phyloP scores from a whole-genome alignment of 108 stramenopile genomes.

The Parietichytrium sp. region DNA sequence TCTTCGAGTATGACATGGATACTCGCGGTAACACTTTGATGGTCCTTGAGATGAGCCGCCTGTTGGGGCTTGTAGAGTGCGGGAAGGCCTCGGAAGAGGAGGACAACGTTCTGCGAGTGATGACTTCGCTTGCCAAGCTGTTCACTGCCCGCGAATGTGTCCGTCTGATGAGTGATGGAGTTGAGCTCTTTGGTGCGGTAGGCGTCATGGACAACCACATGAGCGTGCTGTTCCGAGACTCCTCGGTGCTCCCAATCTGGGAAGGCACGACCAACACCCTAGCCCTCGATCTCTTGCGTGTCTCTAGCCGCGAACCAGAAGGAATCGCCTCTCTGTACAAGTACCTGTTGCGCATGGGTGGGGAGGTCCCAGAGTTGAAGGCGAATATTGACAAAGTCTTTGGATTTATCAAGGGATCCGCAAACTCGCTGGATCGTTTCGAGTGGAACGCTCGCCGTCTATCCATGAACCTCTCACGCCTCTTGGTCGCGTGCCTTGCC shows the following conservation, averaged over 20 bases:
- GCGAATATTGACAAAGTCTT: slow-evolving; percentile 26
- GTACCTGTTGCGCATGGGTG: not conserved
- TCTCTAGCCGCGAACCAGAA: slow-evolving; percentile 13
- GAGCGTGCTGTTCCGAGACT: not conserved
- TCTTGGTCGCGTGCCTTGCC: not conserved
- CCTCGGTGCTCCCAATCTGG: slow-evolving; percentile 17
- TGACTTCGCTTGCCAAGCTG: slow-evolving; percentile 12
- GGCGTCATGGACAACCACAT: slow-evolving; percentile 28
- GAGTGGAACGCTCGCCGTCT: slow-evolving; percentile 35
- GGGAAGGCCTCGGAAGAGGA: not conserved
- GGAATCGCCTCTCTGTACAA: not conserved
- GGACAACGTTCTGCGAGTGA: not conserved
- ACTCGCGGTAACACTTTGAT: not conserved
- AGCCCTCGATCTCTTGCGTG: slow-evolving; percentile 31
- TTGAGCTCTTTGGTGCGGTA: slow-evolving; percentile 21
- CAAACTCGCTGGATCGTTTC: not conserved
- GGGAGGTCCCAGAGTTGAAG: not conserved
- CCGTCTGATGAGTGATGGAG: slow-evolving; percentile 36
- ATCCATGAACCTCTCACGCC: slow-evolving; percentile 21
- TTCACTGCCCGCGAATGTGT: slow-evolving; percentile 6
- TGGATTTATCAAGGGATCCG: slow-evolving; percentile 1
- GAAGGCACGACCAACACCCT: slow-evolving; percentile 30
- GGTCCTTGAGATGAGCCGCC: slow-evolving; percentile 9
- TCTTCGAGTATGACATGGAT: slow-evolving; percentile 26
- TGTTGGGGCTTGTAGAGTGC: not conserved